phyloP scores from a whole-genome alignment of 345 rosid genomes.

The Populus nigra region DNA sequence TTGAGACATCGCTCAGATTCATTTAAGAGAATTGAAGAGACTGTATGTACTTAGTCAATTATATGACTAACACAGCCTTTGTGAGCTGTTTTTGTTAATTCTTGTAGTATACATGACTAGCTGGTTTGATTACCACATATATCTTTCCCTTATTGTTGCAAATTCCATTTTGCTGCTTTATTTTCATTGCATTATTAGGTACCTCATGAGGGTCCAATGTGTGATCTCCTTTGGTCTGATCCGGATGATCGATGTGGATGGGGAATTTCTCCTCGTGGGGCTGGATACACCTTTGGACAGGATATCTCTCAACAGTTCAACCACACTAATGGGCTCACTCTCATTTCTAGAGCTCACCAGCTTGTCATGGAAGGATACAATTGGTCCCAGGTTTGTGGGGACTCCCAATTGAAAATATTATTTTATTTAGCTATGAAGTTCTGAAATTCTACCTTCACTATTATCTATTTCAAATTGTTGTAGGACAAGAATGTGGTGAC shows the following conservation, averaged over 20 bases:
- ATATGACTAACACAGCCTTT: not conserved
- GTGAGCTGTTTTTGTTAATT: not conserved
- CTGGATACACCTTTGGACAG: slow-evolving; percentile 61
- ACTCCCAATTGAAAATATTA: not conserved
- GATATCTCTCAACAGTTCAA: slow-evolving; percentile 35
- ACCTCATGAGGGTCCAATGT: slow-evolving; percentile 86
- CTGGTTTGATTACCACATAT: not conserved
- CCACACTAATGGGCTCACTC: slow-evolving; percentile 31
- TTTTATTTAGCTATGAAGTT: not conserved
- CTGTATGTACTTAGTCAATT: not conserved
- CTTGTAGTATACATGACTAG: not conserved
- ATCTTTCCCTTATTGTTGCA: not conserved
- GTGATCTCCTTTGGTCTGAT: slow-evolving; percentile 81
- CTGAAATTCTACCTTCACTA: not conserved
- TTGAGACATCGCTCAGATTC: not conserved
- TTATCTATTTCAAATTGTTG: not conserved
- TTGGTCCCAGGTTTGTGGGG: slow-evolving; percentile 30
- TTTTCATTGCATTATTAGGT: slow-evolving; percentile 35
- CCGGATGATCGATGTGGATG: slow-evolving; percentile 60
- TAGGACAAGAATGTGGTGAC: slow-evolving; percentile 82
- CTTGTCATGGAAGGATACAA: slow-evolving; percentile 37
- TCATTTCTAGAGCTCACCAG: slow-evolving; percentile 34
- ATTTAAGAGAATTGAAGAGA: not conserved
- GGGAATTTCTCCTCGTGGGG: slow-evolving; percentile 62
- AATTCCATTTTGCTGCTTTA: not conserved